phyloP scores from a whole-genome alignment of 805 yeast genomes.

The Starmera pachycereana region DNA sequence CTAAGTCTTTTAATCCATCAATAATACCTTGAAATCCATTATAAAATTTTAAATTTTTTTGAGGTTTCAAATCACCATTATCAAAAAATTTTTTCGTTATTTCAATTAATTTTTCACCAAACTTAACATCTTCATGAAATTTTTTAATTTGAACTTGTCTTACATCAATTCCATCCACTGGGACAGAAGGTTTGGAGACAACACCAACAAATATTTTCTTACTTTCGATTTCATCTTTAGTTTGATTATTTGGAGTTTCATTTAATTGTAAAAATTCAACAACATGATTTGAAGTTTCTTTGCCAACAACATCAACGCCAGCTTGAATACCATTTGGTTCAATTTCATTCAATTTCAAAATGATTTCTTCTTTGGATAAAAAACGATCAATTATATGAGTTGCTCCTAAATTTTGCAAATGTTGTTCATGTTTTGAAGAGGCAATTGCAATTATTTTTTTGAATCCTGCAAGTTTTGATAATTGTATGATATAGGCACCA shows the following conservation, averaged over 20 bases:
- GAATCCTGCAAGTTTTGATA: constrained; percentile 30
- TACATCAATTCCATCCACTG: constrained; percentile 17
- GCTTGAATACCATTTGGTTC: constrained; percentile 21
- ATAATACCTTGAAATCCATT: constrained; percentile 26
- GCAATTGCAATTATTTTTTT: constrained; percentile 33
- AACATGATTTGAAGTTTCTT: constrained; percentile 25
- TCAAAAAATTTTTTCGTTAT: constrained; percentile 24
- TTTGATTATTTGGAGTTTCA: too few relatives aligned
- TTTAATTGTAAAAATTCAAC: constrained; percentile 20
- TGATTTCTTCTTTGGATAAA: constrained; percentile 15
- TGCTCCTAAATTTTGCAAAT: constrained; percentile 32
- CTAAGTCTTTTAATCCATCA: constrained; percentile 28
- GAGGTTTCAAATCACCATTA: constrained; percentile 21
- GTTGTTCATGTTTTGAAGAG: constrained; percentile 26
- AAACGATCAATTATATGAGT: constrained; percentile 28
- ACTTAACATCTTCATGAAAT: constrained; percentile 32
- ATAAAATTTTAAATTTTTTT: constrained; percentile 23
- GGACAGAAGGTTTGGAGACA: constrained; percentile 25
- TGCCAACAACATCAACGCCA: constrained; percentile 36
- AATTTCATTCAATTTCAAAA: constrained; percentile 11
- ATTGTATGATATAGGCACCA: constrained; percentile 32
- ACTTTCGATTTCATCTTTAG: constrained; percentile 4
- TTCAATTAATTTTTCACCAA: constrained; percentile 25
- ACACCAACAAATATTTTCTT: constrained; percentile 26
- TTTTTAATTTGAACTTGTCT: constrained; percentile 28